Evolutionary conservation across 192 early-diverging fungal species (phyloP).

Genomic region (Glomus cerebriforme): DNA sequence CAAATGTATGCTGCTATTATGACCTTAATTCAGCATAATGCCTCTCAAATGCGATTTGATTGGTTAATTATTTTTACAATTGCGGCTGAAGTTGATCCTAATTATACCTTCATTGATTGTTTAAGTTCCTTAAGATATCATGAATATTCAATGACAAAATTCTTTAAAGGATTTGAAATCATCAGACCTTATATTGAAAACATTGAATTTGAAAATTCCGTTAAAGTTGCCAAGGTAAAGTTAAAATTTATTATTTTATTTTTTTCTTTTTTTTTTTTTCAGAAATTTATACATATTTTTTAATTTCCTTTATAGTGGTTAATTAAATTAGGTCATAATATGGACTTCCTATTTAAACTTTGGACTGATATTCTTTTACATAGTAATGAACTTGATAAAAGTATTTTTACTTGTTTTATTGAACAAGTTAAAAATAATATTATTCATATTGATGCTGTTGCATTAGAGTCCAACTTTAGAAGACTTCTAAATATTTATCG

Average conservation of each 20-base stretch:
- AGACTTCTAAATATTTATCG: no score
- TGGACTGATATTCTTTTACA: not conserved
- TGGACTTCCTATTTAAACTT: not conserved
- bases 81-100: not conserved
- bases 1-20: no score
- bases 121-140: not conserved
- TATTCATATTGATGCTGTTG: not conserved
- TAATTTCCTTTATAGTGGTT: conserved; percentile 10
- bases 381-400: not conserved
- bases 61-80: no score
- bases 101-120: not conserved
- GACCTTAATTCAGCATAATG: no score
- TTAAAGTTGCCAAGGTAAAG: not conserved
- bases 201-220: not conserved
- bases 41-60: no score
- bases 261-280: no score
- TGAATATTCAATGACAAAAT: no score
- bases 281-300: no score
- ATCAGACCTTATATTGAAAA: not conserved
- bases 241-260: not conserved
- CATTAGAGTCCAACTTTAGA: not conserved
- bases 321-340: not conserved
- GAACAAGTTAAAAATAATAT: not conserved
- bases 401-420: not conserved
- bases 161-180: not conserved